Base-by-base conservation (phyloP, 805 yeast genomes). In the Brettanomyces sp. region DNA sequence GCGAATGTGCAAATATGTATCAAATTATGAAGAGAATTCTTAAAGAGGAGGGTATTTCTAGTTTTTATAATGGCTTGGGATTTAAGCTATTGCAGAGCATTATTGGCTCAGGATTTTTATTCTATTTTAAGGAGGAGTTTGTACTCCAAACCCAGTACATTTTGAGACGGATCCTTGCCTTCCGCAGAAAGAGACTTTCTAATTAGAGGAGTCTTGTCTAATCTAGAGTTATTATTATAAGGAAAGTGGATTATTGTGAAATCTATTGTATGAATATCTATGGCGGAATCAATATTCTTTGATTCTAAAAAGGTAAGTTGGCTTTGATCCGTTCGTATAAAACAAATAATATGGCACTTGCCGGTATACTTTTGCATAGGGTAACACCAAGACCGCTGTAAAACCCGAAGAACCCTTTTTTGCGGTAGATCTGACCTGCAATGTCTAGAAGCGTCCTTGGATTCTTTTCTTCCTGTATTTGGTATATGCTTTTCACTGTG, bases 321-420 rank as follows among this genome's bases (percentile, higher is more conserved):
- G 32, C 22, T 58, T 77, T 79, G 49, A 80, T 55, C 28, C 74
- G 64, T 56, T 90, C 96, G 59, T 88, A 90, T 4, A 80, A 73
- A 54, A 82, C 79, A 65, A 91, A 91, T 28, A 90, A 87, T 7
- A 82, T 71, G 2, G 96, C 96, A 57, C 88, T 86, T 3, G 96
- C 89, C 1, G 98, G 98, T 1, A 86, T 77, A 0, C 95, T 87
- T 58, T 96, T 77, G 5, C 79, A 52, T 47, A 88, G 64, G 0
- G 97, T 88, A 46, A 91, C 82, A 0, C 91, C 86, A 46, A 90
- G 68, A 1, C 98, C 98, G 48, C 85, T 77, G 56, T 90, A 91
- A 47, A 91, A 77, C 3, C 84, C 89, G 18, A 67, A 55, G 1
- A 88, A 41, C 0, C 97, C 97, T 1, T 80, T 78, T 33, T 68